Conservation (phyloP, 2,329 filamentous ascomycete species). For the Fusarium guadeloupense region DNA sequence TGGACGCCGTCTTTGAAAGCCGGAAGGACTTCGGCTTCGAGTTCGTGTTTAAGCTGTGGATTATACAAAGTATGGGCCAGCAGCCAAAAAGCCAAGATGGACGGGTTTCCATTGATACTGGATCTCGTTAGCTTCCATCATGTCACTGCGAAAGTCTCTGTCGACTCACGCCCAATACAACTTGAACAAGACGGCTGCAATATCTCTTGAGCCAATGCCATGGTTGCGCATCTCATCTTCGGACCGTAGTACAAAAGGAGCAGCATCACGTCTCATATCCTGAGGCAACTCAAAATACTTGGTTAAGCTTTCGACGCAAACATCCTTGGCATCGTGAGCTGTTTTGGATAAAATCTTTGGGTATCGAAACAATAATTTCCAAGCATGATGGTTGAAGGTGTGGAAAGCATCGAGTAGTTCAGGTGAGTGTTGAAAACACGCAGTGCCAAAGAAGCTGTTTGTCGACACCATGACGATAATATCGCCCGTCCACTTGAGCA, state of each 20-base stretch:
- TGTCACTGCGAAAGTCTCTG: rapidly evolving
- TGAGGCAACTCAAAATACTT: neutral
- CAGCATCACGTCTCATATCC: neutral
- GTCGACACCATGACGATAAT: neutral
- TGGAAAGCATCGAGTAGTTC: neutral
- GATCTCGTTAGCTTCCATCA: neutral
- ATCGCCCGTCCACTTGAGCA: neutral
- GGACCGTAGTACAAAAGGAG: neutral
- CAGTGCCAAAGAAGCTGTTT: neutral
- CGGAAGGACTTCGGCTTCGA: neutral
- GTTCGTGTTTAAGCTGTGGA: neutral
- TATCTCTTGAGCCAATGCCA: neutral
- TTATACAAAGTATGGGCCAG: neutral
- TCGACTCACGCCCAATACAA: neutral
- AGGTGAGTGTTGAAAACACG: neutral
- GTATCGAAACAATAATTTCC: neutral
- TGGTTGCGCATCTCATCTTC: neutral
- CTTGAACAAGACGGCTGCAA: neutral
- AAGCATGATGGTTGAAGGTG: neutral
- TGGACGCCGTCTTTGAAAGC: neutral
- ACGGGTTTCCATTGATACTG: neutral
- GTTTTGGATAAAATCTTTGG: neutral
- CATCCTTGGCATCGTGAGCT: rapidly evolving
- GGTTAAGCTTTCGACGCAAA: neutral
- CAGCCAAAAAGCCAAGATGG: neutral